Conservation (phyloP, 257 asterid species). For the Henckelia pumila region DNA sequence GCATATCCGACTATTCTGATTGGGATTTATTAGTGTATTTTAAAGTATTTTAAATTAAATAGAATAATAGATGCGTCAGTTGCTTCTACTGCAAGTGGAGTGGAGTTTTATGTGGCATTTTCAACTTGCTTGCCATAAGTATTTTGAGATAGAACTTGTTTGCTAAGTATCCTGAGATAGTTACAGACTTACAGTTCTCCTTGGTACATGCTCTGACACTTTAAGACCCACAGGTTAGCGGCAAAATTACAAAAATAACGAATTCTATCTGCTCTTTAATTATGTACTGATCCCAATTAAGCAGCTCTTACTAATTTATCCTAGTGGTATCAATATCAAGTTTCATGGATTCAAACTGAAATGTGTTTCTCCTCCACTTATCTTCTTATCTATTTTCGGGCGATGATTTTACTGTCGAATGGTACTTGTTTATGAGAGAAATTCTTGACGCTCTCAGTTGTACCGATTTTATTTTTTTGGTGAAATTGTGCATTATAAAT, state of each 20-base stretch:
- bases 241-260: too few relatives aligned
- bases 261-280: too few relatives aligned
- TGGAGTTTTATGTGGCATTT: constrained; percentile 3
- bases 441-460: neutral
- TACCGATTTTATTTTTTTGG: neutral
- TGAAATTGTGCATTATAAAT: neutral
- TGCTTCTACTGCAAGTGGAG: constrained; percentile 2
- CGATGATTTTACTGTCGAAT: constrained; percentile 1
- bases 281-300: neutral
- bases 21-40: constrained; percentile 7
- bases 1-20: neutral
- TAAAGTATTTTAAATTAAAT: neutral
- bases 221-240: neutral
- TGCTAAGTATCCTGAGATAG: neutral
- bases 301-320: neutral
- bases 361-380: constrained; percentile 9
- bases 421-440: neutral
- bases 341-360: neutral
- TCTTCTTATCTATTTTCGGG: neutral
- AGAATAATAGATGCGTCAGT: neutral
- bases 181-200: neutral
- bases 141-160: neutral
- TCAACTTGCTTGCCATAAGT: neutral
- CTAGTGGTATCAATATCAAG: constrained; percentile 13
- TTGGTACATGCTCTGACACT: neutral